Evolutionary conservation across 805 yeast species (phyloP), one percentile per base, ranked within the genome.

Genomic region (Starmerella sp.): DNA sequence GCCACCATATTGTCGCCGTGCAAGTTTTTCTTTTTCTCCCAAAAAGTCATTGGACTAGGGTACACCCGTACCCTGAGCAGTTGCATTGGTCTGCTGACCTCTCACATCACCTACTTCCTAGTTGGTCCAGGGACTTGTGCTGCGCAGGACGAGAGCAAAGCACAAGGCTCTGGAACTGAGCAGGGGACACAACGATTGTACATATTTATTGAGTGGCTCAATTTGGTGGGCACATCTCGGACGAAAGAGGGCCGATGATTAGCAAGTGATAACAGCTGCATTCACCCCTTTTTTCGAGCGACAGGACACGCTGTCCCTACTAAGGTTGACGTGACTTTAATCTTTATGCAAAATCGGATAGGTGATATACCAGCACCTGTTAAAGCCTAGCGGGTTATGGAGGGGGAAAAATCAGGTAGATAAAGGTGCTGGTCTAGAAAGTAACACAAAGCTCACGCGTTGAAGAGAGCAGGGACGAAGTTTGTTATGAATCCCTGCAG

Each of bases 401-500:
- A 36, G 38, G 38, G 38, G 38, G 4, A 10, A 32, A 32, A 8
- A 10, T 32, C 35, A 32, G 22, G 22, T 22, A 22, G 22, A 22
- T 22, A 22, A 22, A 22, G 22, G 22, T 3, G 22, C 22, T 22
- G 22, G 22, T 22, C 3, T 22, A 22, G 22, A 22, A 22, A 22
- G 22, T 22, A 22, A 2, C 22, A 22, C 22, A 22, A 22, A 22
- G 22, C 22, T 22, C 22, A 22, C 22, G 22, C 22, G 22, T 22
- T 22, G 22, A 22, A 22, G 22, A 22, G 15, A 42, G 32, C n/a
- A 42, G 45, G 45, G 30, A n/a, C 17, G 31, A 15, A 5, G 30
- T 6, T 31, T 31, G 22, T n/a, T 11, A 28, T 30, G 36, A 44
- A 31, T 28, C 36, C 48, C 48, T 44, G 55, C 55, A 55, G 29